Evolutionary conservation across 306 rosid genomes (phyloP), one percentile per base, ranked within the genome.

Genomic region (Cucurbita ficifolia): DNA sequence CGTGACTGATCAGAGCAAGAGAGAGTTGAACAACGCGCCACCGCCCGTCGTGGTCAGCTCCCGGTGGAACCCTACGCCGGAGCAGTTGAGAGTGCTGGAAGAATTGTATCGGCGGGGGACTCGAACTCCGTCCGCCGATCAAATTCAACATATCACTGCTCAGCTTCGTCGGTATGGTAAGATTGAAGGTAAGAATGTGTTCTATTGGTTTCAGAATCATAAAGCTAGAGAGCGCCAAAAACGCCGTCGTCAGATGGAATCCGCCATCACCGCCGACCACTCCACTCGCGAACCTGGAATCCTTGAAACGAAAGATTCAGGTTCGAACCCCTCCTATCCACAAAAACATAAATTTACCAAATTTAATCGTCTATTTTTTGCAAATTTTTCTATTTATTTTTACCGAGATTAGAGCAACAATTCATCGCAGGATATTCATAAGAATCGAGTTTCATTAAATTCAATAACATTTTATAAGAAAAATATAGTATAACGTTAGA

Each of bases 181-280:
- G 79, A 92, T 92, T 48, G 98, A 92, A 83, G 98, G 98, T 13
- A 92, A 73, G 22, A 73, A 73, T 6, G 76, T 73, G 29, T 73
- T 92, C 86, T 92, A 92, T 71, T 92, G 98, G 98, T 92, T 92
- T 80, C 98, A 92, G 69, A 92, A 92, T 67, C 98, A 92, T 78
- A 92, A 92, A 76, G 98, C 98, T 0, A 88, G 98, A 81, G 98
- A 92, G 57, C 82, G 96, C 33, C 98, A 92, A 83, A 92, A 92
- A 71, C 92, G 98, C 19, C 98, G 98, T 77, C 96, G 98, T 51
- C 96, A 90, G 71, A 84, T 88, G 93, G 96, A 92, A 76, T 90
- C 57, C 6, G n/a, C 69, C 88, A 10, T 64, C 81, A 9, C 69
- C 80, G 60, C 67, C 83, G 10, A 63, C 82, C 22, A 69, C 48